Evolutionary conservation across 352 stramenopile species (phyloP).

Genomic region (Globisporangium nodosum): DNA sequence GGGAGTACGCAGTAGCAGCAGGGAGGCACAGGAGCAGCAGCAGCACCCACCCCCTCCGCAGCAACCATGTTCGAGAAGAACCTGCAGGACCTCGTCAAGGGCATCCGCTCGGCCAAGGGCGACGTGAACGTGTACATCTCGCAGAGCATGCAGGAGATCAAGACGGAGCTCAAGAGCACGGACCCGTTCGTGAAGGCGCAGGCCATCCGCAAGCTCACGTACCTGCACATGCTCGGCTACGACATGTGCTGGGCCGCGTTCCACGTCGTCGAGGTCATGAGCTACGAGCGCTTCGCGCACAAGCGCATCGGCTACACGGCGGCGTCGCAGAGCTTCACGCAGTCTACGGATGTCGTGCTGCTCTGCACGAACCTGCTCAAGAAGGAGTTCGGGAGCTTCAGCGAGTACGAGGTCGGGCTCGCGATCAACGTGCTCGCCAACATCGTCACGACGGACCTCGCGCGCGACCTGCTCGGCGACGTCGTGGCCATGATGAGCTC

Average conservation of each 20-base stretch:
- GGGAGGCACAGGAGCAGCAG: too few relatives aligned
- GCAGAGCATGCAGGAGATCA: constrained; percentile 97
- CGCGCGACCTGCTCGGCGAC: constrained; percentile 90
- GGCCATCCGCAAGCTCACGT: constrained; percentile 96
- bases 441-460: constrained; percentile 97
- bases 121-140: constrained; percentile 97
- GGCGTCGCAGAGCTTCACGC: constrained; percentile 94
- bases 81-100: constrained; percentile 98
- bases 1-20: too few relatives aligned
- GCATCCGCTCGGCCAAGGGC: constrained; percentile 95
- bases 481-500: constrained; percentile 91
- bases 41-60: background rate
- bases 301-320: constrained; percentile 97
- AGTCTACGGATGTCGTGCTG: constrained; percentile 97
- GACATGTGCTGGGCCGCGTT: constrained; percentile 98
- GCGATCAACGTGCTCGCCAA: constrained; percentile 99
- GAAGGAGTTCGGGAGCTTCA: constrained; percentile 91
- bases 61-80: constrained; percentile 97
- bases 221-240: constrained; percentile 98
- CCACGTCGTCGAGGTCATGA: constrained; percentile 98
- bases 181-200: constrained; percentile 97
- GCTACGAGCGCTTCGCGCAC: constrained; percentile 92
- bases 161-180: constrained; percentile 94
- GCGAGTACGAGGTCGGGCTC: constrained; percentile 96
- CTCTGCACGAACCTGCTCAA: constrained; percentile 99